These are phyloP conservation scores for Trichocladium uniseriatum DNA, from an alignment of 495 filamentous ascomycete genomes.

Conservation along the genomic window DNA sequence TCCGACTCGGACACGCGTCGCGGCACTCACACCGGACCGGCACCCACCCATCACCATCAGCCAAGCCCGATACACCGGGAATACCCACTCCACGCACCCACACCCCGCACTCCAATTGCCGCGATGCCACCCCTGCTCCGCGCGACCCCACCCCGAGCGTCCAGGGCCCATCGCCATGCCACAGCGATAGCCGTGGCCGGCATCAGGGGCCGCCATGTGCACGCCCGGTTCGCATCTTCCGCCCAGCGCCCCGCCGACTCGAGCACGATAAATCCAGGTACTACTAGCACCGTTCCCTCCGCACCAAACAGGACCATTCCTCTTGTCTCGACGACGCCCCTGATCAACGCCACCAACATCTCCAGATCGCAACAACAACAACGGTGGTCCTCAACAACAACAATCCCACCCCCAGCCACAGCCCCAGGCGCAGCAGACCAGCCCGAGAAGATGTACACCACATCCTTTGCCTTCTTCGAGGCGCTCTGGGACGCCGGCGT, in stretches of 20 bases:
- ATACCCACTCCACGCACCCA: not conserved
- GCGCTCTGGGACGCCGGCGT: slow-evolving; percentile 88
- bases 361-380: not conserved
- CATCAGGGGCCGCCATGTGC: not conserved
- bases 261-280: not conserved
- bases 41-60: not conserved
- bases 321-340: not conserved
- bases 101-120: slow-evolving; percentile 10
- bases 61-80: not conserved
- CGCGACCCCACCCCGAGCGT: slow-evolving; percentile 7
- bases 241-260: not conserved
- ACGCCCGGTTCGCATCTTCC: slow-evolving; percentile 6
- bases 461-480: slow-evolving; percentile 79
- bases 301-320: not conserved
- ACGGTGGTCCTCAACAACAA: slow-evolving; percentile 4
- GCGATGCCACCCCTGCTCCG: slow-evolving; percentile 12
- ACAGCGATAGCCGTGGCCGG: slow-evolving; percentile 1
- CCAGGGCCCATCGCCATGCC: not conserved
- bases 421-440: not conserved
- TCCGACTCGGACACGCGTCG: not conserved
- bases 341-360: not conserved
- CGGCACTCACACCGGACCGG: not conserved
- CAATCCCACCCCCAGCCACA: no score
- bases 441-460: slow-evolving; percentile 40
- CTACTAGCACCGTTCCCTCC: not conserved